These are phyloP conservation scores for Micractinium conductrix DNA, from an alignment of 139 green algal genomes.

Conservation along the genomic window DNA sequence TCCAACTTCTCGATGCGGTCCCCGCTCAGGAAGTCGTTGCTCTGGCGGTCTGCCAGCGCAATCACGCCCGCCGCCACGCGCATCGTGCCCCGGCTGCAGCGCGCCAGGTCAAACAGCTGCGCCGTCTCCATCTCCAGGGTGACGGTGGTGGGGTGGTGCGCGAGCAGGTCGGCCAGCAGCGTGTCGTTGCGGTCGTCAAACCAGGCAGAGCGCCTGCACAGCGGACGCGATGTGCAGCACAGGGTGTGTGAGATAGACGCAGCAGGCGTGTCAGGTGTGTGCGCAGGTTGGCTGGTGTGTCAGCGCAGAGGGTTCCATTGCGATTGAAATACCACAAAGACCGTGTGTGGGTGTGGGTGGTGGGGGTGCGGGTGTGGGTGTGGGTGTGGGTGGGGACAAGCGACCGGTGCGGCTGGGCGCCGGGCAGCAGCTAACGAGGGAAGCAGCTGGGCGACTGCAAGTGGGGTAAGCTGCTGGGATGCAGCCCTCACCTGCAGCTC, in stretches of 20 bases:
- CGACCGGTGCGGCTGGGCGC: too few relatives aligned
- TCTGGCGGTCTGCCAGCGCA: constrained; percentile 69
- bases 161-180: constrained; percentile 56
- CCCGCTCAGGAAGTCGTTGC: constrained; percentile 66
- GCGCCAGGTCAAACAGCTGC: constrained; percentile 76
- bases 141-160: constrained; percentile 28
- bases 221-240: too few relatives aligned
- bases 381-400: too few relatives aligned
- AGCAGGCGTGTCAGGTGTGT: background rate
- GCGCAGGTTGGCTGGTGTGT: too few relatives aligned
- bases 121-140: constrained; percentile 89
- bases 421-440: too few relatives aligned
- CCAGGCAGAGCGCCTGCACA: background rate
- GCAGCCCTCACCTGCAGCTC: too few relatives aligned
- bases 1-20: constrained; percentile 55
- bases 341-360: too few relatives aligned
- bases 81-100: constrained; percentile 62
- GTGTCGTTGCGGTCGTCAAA: constrained; percentile 74
- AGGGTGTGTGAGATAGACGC: background rate
- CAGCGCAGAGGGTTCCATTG: background rate
- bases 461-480: too few relatives aligned
- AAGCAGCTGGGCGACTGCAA: too few relatives aligned
- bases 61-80: constrained; percentile 66
- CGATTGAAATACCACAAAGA: too few relatives aligned
- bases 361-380: too few relatives aligned